A percentile compares a stretch with the other conserved stretches of the same genome.
These are phyloP conservation scores for Emericellopsis atlantica DNA, from an alignment of 2,329 filamentous ascomycete genomes.

Conservation along the genomic window DNA sequence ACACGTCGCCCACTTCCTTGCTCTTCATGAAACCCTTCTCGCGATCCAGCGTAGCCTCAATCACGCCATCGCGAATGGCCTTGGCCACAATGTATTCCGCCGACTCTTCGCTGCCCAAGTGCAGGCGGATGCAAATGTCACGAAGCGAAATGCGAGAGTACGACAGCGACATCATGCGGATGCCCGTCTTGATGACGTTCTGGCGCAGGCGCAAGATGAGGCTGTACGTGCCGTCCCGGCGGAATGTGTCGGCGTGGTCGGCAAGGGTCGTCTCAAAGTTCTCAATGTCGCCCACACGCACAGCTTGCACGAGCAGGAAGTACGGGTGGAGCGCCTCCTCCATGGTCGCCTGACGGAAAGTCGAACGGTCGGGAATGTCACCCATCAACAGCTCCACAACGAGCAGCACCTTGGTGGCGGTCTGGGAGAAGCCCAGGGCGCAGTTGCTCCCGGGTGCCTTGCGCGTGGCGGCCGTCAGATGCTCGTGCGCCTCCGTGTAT, in stretches of 20 bases:
- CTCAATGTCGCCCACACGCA: slow-evolving; percentile 90
- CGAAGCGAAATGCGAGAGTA: slow-evolving; percentile 95
- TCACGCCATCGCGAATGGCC: slow-evolving; percentile 93
- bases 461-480: slow-evolving; percentile 82
- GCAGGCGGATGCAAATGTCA: slow-evolving; percentile 92
- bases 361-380: slow-evolving; percentile 88
- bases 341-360: slow-evolving; percentile 81
- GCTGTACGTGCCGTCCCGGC: slow-evolving; percentile 88
- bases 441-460: slow-evolving; percentile 87
- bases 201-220: slow-evolving; percentile 88
- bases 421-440: slow-evolving; percentile 89
- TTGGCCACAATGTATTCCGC: slow-evolving; percentile 99
- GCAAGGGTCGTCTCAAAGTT: slow-evolving; percentile 84
- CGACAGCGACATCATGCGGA: slow-evolving; percentile 96
- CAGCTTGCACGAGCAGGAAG: slow-evolving; percentile 85
- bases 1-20: slow-evolving; percentile 91
- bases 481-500: slow-evolving; percentile 94
- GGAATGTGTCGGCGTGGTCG: slow-evolving; percentile 72
- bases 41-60: slow-evolving; percentile 87
- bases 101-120: slow-evolving; percentile 89
- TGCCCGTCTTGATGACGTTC: slow-evolving; percentile 98
- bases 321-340: slow-evolving; percentile 86
- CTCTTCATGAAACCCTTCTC: slow-evolving; percentile 98
- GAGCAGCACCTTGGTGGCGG: slow-evolving; percentile 88
- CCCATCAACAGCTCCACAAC: slow-evolving; percentile 97